A percentile compares a stretch with the other conserved stretches of the same genome.
phyloP scores from a whole-genome alignment of 768 basidiomycete genomes.

The Russula sp. region DNA sequence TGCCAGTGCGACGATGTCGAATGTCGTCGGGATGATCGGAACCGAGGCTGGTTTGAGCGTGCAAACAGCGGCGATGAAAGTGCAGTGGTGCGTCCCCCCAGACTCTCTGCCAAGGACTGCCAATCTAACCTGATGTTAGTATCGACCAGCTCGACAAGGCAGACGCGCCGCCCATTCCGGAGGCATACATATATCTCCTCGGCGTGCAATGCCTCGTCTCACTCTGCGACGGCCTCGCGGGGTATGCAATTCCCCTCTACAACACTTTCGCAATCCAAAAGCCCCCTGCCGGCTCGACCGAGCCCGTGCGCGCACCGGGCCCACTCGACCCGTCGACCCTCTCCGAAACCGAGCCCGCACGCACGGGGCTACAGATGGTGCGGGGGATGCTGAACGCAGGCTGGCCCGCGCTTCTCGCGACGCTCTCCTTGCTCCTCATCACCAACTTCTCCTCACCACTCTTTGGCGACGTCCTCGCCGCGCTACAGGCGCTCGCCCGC shows the following conservation, averaged over 20 bases:
- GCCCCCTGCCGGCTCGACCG: constrained; percentile 53
- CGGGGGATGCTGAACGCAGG: too few relatives aligned
- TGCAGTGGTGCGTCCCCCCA: constrained; percentile 64
- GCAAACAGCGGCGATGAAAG: too few relatives aligned
- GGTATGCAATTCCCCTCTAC: constrained; percentile 67
- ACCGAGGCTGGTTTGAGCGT: too few relatives aligned
- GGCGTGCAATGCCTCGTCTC: too few relatives aligned
- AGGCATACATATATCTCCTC: too few relatives aligned
- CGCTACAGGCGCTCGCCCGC: constrained; percentile 78
- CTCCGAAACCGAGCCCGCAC: too few relatives aligned
- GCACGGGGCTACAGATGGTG: too few relatives aligned
- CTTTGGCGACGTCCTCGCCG: constrained; percentile 78
- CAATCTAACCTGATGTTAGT: constrained; percentile 33
- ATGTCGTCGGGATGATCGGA: too few relatives aligned
- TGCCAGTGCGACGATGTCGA: too few relatives aligned
- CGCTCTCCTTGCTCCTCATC: constrained; percentile 80
- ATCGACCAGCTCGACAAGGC: constrained; percentile 98
- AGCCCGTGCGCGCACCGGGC: constrained; percentile 64
- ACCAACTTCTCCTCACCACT: constrained; percentile 90
- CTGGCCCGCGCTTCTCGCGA: constrained; percentile 79
- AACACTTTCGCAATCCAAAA: constrained; percentile 57
- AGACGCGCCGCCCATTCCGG: too few relatives aligned
- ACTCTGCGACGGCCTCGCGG: too few relatives aligned
- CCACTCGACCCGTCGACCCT: too few relatives aligned
- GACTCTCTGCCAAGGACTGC: not conserved